phyloP scores from a whole-genome alignment of 176 grass and related monocot species.

The Oryza nivara region DNA sequence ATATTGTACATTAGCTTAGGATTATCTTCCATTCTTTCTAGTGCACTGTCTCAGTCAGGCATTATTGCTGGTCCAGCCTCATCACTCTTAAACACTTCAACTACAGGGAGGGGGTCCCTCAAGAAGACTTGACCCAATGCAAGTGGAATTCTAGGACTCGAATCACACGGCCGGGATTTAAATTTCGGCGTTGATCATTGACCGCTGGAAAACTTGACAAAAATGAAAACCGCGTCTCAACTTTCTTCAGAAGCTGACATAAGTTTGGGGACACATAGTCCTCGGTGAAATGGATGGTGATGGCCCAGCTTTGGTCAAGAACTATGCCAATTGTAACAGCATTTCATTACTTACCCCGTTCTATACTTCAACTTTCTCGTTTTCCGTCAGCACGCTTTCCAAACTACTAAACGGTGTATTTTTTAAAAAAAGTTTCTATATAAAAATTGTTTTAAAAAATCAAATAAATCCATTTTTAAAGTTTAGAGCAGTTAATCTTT shows the following conservation, averaged over 20 bases:
- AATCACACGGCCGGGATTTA: background rate
- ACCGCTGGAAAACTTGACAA: conserved; percentile 18
- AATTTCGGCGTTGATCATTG: background rate
- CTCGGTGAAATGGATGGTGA: background rate
- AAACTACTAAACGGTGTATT: no score
- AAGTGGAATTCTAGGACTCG: background rate
- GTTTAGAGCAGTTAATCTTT: no score
- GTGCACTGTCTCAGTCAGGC: background rate
- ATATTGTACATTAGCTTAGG: background rate
- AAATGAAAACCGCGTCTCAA: background rate
- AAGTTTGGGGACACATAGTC: background rate
- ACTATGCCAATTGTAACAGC: background rate
- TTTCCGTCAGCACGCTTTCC: no score
- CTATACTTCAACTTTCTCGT: no score
- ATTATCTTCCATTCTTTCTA: background rate
- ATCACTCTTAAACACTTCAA: background rate
- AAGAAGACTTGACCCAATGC: background rate
- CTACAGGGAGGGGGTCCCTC: background rate
- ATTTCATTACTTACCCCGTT: background rate
- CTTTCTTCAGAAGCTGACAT: background rate
- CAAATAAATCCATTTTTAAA: no score
- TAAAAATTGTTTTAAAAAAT: no score
- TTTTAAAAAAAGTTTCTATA: no score
- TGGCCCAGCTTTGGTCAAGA: background rate
- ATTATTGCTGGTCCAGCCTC: background rate